phyloP scores from a whole-genome alignment of 306 rosid species.

The Cicer pinnatifidum region DNA sequence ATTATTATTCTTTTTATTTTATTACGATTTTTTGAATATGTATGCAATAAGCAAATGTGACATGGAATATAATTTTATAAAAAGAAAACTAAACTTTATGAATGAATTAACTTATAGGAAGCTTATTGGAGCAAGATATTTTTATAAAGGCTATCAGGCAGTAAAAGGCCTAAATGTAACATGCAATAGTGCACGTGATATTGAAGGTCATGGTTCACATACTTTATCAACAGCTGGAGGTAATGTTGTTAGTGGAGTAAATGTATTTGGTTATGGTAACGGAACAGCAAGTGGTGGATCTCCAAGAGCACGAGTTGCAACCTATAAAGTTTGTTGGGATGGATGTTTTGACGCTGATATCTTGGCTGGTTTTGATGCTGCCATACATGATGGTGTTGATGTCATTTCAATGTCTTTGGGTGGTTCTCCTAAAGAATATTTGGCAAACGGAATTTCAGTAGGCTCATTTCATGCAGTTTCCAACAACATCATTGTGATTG shows the following conservation, averaged over 20 bases:
- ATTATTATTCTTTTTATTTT: too few species aligned
- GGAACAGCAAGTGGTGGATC: slow-evolving; percentile 94
- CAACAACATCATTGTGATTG: slow-evolving; percentile 52
- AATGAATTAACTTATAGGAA: slow-evolving; percentile 50
- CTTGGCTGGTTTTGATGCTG: slow-evolving; percentile 74
- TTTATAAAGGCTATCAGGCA: slow-evolving; percentile 29
- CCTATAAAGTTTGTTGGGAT: slow-evolving; percentile 80
- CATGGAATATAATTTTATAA: too few species aligned
- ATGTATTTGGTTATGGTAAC: slow-evolving; percentile 58
- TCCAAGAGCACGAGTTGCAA: slow-evolving; percentile 72
- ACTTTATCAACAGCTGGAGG: slow-evolving; percentile 92
- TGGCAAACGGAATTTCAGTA: slow-evolving; percentile 33
- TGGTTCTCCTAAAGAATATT: neutral
- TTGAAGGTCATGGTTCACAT: slow-evolving; percentile 83
- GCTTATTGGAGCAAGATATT: slow-evolving; percentile 82
- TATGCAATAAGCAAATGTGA: too few species aligned
- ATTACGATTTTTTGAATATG: too few species aligned
- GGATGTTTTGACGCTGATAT: slow-evolving; percentile 68
- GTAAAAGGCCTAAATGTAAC: neutral
- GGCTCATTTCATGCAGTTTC: slow-evolving; percentile 67
- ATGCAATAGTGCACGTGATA: slow-evolving; percentile 52
- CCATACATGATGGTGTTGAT: slow-evolving; percentile 78
- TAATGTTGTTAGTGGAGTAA: slow-evolving; percentile 51
- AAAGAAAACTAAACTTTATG: too few species aligned
- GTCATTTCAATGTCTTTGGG: slow-evolving; percentile 66